Conservation (phyloP, 192 early-diverging fungal species). For the Bifiguratus adelaidae region DNA sequence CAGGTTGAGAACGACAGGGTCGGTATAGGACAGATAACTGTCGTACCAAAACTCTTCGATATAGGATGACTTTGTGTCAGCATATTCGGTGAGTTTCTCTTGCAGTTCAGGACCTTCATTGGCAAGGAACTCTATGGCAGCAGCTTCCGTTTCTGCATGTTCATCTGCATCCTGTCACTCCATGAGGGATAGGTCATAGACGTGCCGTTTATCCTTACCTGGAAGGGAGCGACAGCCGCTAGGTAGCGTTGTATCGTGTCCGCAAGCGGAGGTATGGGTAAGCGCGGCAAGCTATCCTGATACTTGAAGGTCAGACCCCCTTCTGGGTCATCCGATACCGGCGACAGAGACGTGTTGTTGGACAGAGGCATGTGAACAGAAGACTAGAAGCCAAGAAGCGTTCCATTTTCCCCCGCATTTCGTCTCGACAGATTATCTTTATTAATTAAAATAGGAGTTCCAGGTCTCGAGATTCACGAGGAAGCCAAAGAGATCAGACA, state of each 20-base stretch:
- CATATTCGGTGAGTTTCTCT: constrained; percentile 39
- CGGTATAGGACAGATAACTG: constrained; percentile 25
- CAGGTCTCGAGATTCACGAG: too few species aligned
- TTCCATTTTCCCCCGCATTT: too few species aligned
- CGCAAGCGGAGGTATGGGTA: constrained; percentile 44
- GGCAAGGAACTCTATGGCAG: constrained; percentile 22
- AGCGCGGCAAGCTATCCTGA: constrained; percentile 43
- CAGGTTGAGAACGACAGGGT: constrained; percentile 31
- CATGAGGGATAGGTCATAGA: constrained; percentile 28
- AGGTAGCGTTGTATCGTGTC: constrained; percentile 37
- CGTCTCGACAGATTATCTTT: too few species aligned
- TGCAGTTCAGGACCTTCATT: constrained; percentile 43
- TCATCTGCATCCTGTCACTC: constrained; percentile 22
- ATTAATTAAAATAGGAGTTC: too few species aligned
- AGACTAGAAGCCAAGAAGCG: too few species aligned
- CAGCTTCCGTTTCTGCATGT: constrained; percentile 20
- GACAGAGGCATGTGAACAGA: too few species aligned
- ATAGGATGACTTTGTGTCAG: constrained; percentile 29
- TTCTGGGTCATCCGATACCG: constrained; percentile 1
- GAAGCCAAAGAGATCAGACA: too few species aligned
- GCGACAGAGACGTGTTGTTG: too few species aligned
- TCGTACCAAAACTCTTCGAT: constrained; percentile 43
- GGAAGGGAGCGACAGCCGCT: constrained; percentile 34
- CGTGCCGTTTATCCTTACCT: constrained; percentile 38
- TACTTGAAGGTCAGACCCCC: constrained; percentile 40